phyloP scores from a whole-genome alignment of 2,329 filamentous ascomycete species.

The Cladosporium cucumerinum region DNA sequence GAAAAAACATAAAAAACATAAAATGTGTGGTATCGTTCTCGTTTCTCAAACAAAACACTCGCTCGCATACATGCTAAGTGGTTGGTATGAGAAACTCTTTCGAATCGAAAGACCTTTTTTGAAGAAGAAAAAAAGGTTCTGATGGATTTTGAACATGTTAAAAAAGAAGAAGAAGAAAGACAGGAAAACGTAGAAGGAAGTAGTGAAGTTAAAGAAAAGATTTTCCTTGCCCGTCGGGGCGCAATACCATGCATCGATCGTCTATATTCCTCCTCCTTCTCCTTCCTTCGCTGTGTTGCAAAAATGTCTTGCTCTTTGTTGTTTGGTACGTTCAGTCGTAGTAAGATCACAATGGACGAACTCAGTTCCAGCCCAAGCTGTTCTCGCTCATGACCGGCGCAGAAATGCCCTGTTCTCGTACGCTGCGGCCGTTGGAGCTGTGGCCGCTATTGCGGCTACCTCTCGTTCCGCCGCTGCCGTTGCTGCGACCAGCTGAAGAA shows the following conservation, averaged over 20 bases:
- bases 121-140: background rate
- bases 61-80: background rate
- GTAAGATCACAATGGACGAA: background rate
- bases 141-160: background rate
- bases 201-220: background rate
- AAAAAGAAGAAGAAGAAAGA: background rate
- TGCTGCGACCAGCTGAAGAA: constrained; percentile 20
- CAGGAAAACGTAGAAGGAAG: background rate
- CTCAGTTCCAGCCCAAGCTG: constrained; percentile 90
- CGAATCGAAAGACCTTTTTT: background rate
- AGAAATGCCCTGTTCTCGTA: constrained; percentile 72
- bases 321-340: background rate
- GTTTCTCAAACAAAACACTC: background rate
- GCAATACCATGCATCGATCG: background rate
- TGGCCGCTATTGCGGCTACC: constrained; percentile 49
- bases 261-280: background rate
- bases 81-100: background rate
- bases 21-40: background rate
- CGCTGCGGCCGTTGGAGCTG: constrained; percentile 64
- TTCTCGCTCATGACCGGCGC: constrained; percentile 91
- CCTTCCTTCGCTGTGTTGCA: background rate
- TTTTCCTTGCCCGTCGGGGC: background rate
- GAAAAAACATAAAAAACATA: background rate
- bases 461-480: constrained; percentile 40
- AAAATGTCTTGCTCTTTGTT: background rate